Evolutionary conservation across 2,329 filamentous ascomycete species (phyloP), one percentile per base, ranked within the genome.

Genomic region (Leptodontidium sp.): DNA sequence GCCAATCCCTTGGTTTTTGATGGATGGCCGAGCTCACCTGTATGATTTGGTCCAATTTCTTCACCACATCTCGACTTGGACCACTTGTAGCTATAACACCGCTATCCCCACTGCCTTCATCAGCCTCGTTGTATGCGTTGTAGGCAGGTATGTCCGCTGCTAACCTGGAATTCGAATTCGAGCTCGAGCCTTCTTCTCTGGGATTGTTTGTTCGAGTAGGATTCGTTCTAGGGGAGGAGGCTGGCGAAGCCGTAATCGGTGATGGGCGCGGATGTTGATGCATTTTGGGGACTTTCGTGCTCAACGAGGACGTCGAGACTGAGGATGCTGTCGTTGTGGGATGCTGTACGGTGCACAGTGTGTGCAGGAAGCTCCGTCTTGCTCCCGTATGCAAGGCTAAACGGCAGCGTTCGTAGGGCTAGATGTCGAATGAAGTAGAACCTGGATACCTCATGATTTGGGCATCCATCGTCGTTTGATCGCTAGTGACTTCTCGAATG

Each of bases 31-130:
- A 53, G 50, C 14, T 17, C 45, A 97, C 94, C 87, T 96, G 93
- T 76, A 98, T 90, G 77, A 98, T 96, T 82, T 97, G 94, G 80
- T 97, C 96, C 74, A 98, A 85, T 83, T 96, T 96, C 81, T 87
- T 88, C 79, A 91, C 82, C 5, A 89, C 88, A 73, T 95, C 92
- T 75, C 85, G 86, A 65, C 86, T 88, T 58, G 88, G 87, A 32
- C 84, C 82, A 32, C 76, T 80, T 53, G 82, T 78, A 55, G 80
- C 77, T 66, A 84, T 80, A 12, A 83, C 84, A 76, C 71, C 74
- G 61, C 73, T 74, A 72, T 77, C 77, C 35, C 82, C 82, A 73
- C 84, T 83, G 61, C 79, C 81, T 59, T 84, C 81, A 68, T 84
- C 80, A 69, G 87, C 83, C 45, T 85, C 83, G 72, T 83, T 76